A percentile compares a stretch with the other conserved stretches of the same genome.
Conservation (phyloP, 2,329 filamentous ascomycete genomes). For the Fusarium xyrophilum region DNA sequence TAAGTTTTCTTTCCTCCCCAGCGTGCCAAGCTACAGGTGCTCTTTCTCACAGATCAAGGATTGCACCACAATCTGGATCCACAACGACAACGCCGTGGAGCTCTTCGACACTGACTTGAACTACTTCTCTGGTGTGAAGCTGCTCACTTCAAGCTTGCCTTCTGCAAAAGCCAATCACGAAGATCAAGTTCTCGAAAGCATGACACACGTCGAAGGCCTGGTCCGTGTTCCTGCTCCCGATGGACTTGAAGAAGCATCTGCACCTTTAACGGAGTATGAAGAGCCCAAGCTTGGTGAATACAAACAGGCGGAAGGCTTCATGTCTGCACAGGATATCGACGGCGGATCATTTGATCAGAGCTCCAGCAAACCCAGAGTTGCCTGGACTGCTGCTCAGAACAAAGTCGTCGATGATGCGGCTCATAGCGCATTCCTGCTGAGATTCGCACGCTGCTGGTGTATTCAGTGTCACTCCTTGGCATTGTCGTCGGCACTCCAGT, state of each 20-base stretch:
- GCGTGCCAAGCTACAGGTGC: not conserved
- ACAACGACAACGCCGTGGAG: not conserved
- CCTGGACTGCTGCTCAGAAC: not conserved
- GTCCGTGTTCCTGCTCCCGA: not conserved
- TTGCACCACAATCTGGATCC: not conserved
- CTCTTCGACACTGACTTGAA: not conserved
- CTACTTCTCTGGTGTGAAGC: not conserved
- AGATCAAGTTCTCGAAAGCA: not conserved
- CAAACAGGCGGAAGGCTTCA: not conserved
- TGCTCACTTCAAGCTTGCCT: not conserved
- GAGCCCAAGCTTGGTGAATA: not conserved
- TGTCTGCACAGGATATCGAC: not conserved
- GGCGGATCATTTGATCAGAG: not conserved
- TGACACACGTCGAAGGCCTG: not conserved
- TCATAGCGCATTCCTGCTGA: not conserved
- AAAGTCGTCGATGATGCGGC: not conserved
- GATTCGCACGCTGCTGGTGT: not conserved
- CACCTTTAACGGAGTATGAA: not conserved
- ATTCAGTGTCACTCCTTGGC: not conserved
- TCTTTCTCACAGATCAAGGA: not conserved
- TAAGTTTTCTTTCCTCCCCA: no score
- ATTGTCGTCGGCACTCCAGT: not conserved
- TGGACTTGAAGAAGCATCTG: not conserved
- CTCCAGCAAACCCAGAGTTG: not conserved
- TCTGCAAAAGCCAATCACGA: not conserved